These are phyloP conservation scores for Ophiostoma ips DNA, from an alignment of 2,329 filamentous ascomycete genomes.

Conservation along the genomic window DNA sequence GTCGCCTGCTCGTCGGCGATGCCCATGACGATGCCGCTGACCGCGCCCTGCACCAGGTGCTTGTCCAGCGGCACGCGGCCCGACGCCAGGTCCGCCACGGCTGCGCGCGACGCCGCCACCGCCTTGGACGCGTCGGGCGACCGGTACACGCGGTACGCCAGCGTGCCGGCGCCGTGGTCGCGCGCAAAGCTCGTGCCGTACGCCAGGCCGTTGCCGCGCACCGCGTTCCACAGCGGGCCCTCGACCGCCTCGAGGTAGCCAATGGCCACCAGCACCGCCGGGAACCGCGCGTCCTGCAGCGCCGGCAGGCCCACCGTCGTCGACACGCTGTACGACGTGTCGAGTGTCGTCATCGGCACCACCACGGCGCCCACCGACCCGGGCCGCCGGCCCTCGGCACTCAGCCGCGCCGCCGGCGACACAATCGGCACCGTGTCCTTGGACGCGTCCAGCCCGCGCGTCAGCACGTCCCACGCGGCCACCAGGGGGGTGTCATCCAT, in stretches of 20 bases:
- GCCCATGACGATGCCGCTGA: slow-evolving; percentile 73
- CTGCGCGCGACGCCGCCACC: slow-evolving; percentile 59
- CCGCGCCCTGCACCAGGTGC: slow-evolving; percentile 74
- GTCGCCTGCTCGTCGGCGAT: slow-evolving; percentile 84
- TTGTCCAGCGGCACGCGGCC: slow-evolving; percentile 62
- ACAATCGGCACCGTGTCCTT: slow-evolving; percentile 53
- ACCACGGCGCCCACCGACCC: slow-evolving; percentile 64
- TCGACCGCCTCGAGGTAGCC: slow-evolving; percentile 89
- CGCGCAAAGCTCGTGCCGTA: slow-evolving; percentile 75
- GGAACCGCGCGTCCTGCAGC: slow-evolving; percentile 62
- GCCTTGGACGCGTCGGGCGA: slow-evolving; percentile 83
- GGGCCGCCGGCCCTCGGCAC: slow-evolving; percentile 56
- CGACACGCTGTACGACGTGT: slow-evolving; percentile 77
- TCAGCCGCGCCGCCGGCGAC: slow-evolving; percentile 57
- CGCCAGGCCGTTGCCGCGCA: slow-evolving; percentile 83
- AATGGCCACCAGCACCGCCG: slow-evolving; percentile 74
- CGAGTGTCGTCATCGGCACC: slow-evolving; percentile 80
- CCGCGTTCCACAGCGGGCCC: slow-evolving; percentile 84
- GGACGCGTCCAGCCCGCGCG: slow-evolving; percentile 32
- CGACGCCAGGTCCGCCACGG: slow-evolving; percentile 60
- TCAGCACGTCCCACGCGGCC: slow-evolving; percentile 60
- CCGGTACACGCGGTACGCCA: slow-evolving; percentile 79
- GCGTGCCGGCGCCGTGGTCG: slow-evolving; percentile 62
- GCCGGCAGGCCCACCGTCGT: slow-evolving; percentile 61
- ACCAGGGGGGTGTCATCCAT: slow-evolving; percentile 36